Conservation (phyloP, 179 eudicot genomes). For the Nepenthes alata region DNA sequence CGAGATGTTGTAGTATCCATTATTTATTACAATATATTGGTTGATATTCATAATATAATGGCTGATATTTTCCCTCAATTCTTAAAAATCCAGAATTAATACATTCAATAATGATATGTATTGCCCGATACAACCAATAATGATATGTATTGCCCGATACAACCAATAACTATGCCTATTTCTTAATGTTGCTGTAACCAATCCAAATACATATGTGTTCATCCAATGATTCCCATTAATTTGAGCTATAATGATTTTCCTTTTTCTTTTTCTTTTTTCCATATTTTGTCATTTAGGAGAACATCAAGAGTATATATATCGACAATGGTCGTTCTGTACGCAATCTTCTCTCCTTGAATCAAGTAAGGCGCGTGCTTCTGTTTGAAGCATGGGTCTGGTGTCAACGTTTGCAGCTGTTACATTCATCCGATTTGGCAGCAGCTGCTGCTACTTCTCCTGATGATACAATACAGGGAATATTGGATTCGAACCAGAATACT, state of each 20-base stretch:
- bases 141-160: no score
- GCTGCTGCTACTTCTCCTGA: conserved; percentile 7
- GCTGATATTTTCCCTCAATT: no score
- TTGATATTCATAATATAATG: no score
- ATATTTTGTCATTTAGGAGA: conserved; percentile 21
- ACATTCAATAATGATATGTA: no score
- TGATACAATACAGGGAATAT: conserved; percentile 8
- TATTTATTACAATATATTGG: no score
- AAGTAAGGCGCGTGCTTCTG: conserved; percentile 45
- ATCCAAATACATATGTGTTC: no score
- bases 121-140: no score
- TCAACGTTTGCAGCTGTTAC: conserved; percentile 47
- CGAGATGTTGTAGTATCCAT: no score
- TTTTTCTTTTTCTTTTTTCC: not conserved
- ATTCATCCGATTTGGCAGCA: conserved; percentile 33
- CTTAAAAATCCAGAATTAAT: no score
- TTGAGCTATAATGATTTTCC: not conserved
- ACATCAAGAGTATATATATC: conserved; percentile 27
- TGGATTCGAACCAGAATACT: conserved; percentile 1
- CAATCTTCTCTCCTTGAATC: conserved; percentile 53
- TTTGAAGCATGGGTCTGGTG: conserved; percentile 74
- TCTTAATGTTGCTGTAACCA: no score
- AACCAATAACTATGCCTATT: no score
- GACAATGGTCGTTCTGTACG: conserved; percentile 30
- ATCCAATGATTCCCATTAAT: not conserved